Base-by-base conservation (phyloP, 306 rosid genomes). In the Castanea crenata region DNA sequence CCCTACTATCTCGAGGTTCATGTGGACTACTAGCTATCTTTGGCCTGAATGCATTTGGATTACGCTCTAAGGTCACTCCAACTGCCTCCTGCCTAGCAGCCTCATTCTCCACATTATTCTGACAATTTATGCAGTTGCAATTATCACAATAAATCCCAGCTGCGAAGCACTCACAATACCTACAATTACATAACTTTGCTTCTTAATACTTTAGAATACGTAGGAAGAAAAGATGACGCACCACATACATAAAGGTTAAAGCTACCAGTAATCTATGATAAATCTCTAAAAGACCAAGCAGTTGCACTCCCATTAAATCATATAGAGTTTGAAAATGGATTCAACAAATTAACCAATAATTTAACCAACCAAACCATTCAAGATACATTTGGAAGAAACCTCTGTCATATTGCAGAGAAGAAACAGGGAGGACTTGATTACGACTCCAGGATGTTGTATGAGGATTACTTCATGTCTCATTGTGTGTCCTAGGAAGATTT, bases 81-180 rank as follows among this genome's bases (percentile, higher is more conserved):
- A 89, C 82, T 15, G 90, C 98, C 69, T 90, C 92, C 78, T 86
- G 78, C 83, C 93, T 89, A 61, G 93, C 91, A 63, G 80, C 75
- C 67, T 91, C 98, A 73, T 87, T 81, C 63, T 92, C 93, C 92
- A 81, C 84, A 55, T 89, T 89, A 87, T 92, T 92, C 58, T 86
- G 87, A 84, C 97, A 92, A 84, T 87, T 92, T 25, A 55, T 11
- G 74, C 97, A 92, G 80, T 86, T 87, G 89, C 97, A 92, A 35
- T 91, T 93, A 84, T 86, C 88, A 74, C 97, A 94, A 75, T 88
- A 90, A 76, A 90, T 88, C 73, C 97, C 92, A 86, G 92, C 85
- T 13, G 97, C 91, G 75, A 86, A 90, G 83, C 97, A 94, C 88
- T 94, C 97, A 65, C 97, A 92, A 83, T 92, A 92, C 91, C 97